Evolutionary conservation across 73 alveolate genomes (phyloP).

Genomic region (Tetrahymena thermophila): DNA sequence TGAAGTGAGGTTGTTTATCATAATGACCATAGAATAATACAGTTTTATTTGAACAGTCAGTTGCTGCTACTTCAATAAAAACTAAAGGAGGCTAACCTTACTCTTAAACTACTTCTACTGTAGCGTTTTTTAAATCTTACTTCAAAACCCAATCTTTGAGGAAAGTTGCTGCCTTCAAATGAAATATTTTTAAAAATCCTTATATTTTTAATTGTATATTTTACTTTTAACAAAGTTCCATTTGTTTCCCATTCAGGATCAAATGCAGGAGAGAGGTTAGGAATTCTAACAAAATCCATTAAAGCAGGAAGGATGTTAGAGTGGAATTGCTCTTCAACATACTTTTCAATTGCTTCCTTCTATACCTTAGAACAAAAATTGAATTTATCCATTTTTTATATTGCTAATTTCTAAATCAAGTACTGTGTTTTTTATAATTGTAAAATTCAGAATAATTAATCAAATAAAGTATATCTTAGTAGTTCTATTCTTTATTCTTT

Average conservation of each 20-base stretch:
- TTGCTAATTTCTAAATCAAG: neutral
- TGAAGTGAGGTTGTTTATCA: constrained; percentile 87
- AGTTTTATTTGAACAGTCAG: constrained; percentile 39
- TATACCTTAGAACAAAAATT: neutral
- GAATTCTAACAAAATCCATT: constrained; percentile 75
- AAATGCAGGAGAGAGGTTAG: constrained; percentile 79
- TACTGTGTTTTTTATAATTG: neutral
- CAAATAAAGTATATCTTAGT: too few species aligned
- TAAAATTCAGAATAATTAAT: neutral
- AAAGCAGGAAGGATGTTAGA: constrained; percentile 64
- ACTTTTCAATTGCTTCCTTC: neutral
- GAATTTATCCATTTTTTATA: neutral
- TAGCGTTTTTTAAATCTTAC: constrained; percentile 57
- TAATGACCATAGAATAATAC: constrained; percentile 82
- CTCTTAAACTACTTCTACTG: constrained; percentile 57
- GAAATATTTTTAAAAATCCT: neutral
- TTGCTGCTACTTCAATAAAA: constrained; percentile 51
- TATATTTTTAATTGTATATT: neutral
- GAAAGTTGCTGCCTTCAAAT: constrained; percentile 47
- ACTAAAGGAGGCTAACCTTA: constrained; percentile 66
- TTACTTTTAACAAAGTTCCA: constrained; percentile 62
- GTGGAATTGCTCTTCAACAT: neutral
- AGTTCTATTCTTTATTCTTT: too few species aligned
- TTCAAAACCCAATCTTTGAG: constrained; percentile 56
- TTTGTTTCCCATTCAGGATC: constrained; percentile 88